A percentile compares a stretch with the other conserved stretches of the same genome.
These are phyloP conservation scores for Fusarium agapanthi DNA, from an alignment of 2,329 filamentous ascomycete genomes.

Conservation along the genomic window DNA sequence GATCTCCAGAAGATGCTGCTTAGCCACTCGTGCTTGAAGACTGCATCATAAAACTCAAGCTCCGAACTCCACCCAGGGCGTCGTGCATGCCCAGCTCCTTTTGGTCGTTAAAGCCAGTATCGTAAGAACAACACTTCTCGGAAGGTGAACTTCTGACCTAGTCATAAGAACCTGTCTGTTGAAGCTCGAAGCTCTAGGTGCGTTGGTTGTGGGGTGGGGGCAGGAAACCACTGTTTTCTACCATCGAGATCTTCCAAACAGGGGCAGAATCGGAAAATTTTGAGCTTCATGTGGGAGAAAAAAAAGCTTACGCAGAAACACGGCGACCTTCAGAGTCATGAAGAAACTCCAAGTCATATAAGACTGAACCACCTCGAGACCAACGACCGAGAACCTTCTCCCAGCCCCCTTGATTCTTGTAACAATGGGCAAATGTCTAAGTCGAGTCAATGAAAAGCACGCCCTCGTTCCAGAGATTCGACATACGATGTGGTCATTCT, in stretches of 20 bases:
- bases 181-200: not conserved
- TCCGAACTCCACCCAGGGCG: accelerated
- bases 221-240: not conserved
- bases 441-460: not conserved
- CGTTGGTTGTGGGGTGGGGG: not conserved
- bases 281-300: not conserved
- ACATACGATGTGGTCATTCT: constrained; percentile 41
- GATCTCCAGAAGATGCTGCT: not conserved
- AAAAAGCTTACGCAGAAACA: constrained; percentile 16
- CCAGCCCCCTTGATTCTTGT: constrained; percentile 82
- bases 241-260: not conserved
- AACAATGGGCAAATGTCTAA: constrained; percentile 74
- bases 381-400: constrained; percentile 82
- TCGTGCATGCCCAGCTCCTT: not conserved
- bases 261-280: constrained; percentile 34
- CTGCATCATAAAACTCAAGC: not conserved
- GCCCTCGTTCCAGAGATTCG: too few species aligned
- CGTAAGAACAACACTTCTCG: not conserved
- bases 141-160: not conserved
- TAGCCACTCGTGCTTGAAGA: not conserved
- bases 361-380: constrained; percentile 64
- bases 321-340: constrained; percentile 59
- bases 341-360: constrained; percentile 90
- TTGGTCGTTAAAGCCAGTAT: not conserved
- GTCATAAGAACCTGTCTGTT: not conserved